Conservation (phyloP, 2,329 filamentous ascomycete genomes). For the Fusarium sp. region DNA sequence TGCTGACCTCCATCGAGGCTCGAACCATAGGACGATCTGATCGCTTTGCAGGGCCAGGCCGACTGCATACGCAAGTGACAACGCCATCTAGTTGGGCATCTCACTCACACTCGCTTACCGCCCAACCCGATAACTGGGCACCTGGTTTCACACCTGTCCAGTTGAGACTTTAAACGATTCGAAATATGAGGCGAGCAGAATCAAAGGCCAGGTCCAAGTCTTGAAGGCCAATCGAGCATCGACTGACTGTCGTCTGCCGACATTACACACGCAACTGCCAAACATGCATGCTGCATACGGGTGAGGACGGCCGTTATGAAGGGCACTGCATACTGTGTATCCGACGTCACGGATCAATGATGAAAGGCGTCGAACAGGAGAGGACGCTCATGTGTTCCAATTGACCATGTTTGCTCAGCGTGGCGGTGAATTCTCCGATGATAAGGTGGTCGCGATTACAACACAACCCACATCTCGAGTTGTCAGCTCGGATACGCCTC, state of each 20-base stretch:
- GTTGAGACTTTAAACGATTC: background rate
- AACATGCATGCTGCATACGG: conserved; percentile 15
- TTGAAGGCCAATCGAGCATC: background rate
- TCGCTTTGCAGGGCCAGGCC: conserved; percentile 32
- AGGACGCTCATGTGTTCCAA: conserved; percentile 1
- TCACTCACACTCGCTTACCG: conserved; percentile 33
- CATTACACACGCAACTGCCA: conserved; percentile 16
- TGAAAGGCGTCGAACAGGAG: background rate
- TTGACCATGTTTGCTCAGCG: background rate
- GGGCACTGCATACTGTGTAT: conserved; percentile 10
- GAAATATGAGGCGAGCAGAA: conserved; percentile 27
- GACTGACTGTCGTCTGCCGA: background rate
- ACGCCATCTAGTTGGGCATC: conserved; percentile 28
- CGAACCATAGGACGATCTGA: conserved; percentile 37
- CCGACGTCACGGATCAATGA: conserved; percentile 7
- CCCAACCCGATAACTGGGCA: conserved; percentile 16
- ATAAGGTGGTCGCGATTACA: background rate
- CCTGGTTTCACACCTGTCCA: conserved; percentile 9
- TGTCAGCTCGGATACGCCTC: conserved; percentile 21
- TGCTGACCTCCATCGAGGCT: conserved; percentile 31
- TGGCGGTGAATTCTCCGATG: background rate
- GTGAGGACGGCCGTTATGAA: conserved; percentile 11
- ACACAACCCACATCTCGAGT: conserved; percentile 7
- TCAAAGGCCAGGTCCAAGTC: conserved; percentile 9
- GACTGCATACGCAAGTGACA: conserved; percentile 33